Percentiles rank a stretch among this genome's conserved stretches.
Conservation (phyloP, 1,139 yeast genomes). For the Geotrichum reessii region DNA sequence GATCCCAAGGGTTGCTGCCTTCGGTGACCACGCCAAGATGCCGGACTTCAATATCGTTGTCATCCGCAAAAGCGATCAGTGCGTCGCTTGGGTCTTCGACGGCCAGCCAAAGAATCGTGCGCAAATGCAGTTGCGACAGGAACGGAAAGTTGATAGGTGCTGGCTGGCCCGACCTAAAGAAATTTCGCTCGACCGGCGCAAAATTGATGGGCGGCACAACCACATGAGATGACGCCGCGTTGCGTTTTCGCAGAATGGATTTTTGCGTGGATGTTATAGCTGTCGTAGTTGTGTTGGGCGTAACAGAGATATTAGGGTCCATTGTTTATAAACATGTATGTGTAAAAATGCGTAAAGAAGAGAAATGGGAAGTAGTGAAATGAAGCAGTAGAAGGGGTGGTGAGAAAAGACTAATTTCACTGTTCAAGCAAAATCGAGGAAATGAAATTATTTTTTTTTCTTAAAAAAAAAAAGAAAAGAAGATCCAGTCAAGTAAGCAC, state of each 20-base stretch:
- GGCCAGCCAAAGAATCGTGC: slow-evolving; percentile 87
- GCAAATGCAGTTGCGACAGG: slow-evolving; percentile 62
- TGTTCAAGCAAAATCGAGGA: no score
- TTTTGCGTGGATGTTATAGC: not conserved
- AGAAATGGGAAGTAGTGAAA: not conserved
- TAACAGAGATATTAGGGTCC: not conserved
- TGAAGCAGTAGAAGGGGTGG: not conserved
- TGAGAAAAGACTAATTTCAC: not conserved
- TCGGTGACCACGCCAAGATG: slow-evolving; percentile 53
- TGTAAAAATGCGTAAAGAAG: not conserved
- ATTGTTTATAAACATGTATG: not conserved
- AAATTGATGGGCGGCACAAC: slow-evolving; percentile 92
- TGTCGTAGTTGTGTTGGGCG: not conserved
- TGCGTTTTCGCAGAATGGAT: not conserved
- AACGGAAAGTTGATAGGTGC: slow-evolving; percentile 88
- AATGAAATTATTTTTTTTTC: no score
- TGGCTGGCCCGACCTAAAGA: slow-evolving; percentile 94
- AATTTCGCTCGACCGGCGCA: slow-evolving; percentile 83
- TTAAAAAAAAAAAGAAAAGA: not conserved
- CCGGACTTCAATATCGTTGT: slow-evolving; percentile 57
- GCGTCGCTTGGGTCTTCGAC: slow-evolving; percentile 93
- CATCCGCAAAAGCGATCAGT: slow-evolving; percentile 73
- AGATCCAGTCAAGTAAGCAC: not conserved
- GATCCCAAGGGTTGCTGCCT: slow-evolving; percentile 93
- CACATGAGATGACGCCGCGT: slow-evolving; percentile 30